Conservation (phyloP, 164 flowering plant species). For the Berberis vulgaris region DNA sequence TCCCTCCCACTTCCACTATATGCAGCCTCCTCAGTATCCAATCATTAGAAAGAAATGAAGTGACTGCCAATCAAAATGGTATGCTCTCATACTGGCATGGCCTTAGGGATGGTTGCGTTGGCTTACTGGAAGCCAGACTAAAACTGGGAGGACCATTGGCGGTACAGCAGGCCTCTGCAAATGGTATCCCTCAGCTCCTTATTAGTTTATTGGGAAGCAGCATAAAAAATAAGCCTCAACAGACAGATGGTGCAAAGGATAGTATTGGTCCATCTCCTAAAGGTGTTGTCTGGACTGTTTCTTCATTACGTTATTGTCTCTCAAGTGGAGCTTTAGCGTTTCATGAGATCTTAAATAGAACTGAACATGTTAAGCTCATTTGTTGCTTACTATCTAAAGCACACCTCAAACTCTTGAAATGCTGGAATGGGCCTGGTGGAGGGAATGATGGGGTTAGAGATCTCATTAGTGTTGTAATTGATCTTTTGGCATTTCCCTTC, state of each 20-base stretch:
- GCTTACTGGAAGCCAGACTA: conserved; percentile 66
- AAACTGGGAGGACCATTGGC: conserved; percentile 89
- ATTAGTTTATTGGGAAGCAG: conserved; percentile 40
- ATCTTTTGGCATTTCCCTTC: conserved; percentile 92
- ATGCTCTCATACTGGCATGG: conserved; percentile 84
- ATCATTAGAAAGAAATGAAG: conserved; percentile 26
- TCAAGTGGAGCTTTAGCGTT: conserved; percentile 64
- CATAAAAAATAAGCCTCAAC: conserved; percentile 21
- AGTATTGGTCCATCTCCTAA: conserved; percentile 62
- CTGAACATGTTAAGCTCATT: conserved; percentile 55
- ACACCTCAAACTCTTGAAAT: conserved; percentile 63
- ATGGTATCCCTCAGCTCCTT: conserved; percentile 70
- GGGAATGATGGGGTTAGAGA: conserved; percentile 75
- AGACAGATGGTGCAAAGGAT: conserved; percentile 24
- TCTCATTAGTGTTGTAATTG: conserved; percentile 58
- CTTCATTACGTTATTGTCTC: conserved; percentile 74
- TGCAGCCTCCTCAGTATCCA: conserved; percentile 49
- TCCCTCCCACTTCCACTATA: conserved; percentile 72
- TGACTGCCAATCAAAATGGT: conserved; percentile 15
- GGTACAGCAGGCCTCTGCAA: conserved; percentile 77
- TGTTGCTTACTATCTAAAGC: conserved; percentile 49
- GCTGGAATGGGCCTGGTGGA: conserved; percentile 94
- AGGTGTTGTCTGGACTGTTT: conserved; percentile 82
- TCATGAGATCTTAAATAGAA: conserved; percentile 60
- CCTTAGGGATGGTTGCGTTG: conserved; percentile 79